Base-by-base conservation (phyloP, 2,329 filamentous ascomycete species). In the Alternaria triticina region DNA sequence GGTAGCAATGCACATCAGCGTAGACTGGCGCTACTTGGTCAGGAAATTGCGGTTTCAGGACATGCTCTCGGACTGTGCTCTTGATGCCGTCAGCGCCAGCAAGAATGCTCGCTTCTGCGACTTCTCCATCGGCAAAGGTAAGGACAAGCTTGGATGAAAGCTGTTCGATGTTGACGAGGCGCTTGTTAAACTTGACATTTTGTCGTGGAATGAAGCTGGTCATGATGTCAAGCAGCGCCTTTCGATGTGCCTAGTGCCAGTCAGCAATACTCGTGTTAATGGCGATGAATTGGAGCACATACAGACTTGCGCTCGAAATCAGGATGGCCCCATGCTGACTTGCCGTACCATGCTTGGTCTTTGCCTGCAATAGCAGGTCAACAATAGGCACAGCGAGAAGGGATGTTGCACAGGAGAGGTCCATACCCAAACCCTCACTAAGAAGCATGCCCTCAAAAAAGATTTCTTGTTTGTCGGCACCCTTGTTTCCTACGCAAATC, bases 381-480 rank as follows among this genome's bases (percentile, higher is more conserved):
- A 5, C 33, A 36, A 36, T n/a, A n/a, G 15, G 6, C 33, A 9
- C 33, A 36, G 4, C 33, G 4, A 36, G 33, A 36, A 36, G 8
- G 0, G 4, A 4, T 15, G 33, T n/a, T 4, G 33, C 15, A n/a
- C 0, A n/a, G 4, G 0, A 36, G 2, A 36, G 7, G 0, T 36
- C 15, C 33, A 36, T 36, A 36, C 33, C 33, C 33, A n/a, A 36
- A 5, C 33, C 33, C 33, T 36, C 33, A 36, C 33, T n/a, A 36
- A 36, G 33, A 36, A 36, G 33, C 33, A 36, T 36, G 15, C 33
- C 33, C 33, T 36, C 33, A 36, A 36, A 36, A 36, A 36, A 36
- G 15, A 36, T n/a, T 2, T 36, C 33, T 36, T 36, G 33, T 36
- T 36, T 36, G 15, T 36, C 33, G 2, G 15, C 8, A n/a, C 33